Conservation (phyloP, 345 rosid species). For the Kandelia obovata region DNA sequence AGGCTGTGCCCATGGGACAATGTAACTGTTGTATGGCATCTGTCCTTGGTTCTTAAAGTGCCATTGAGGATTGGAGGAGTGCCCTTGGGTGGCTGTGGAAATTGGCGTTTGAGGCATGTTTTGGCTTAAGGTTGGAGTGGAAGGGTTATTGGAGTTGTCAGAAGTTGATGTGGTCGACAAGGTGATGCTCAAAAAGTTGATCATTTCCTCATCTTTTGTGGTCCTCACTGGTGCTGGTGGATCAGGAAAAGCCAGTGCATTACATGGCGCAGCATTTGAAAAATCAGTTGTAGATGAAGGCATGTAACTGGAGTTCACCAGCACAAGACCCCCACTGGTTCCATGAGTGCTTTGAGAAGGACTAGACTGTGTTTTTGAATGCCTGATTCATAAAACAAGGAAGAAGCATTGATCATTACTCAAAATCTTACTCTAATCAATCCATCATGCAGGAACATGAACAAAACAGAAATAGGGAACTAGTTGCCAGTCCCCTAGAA, state of each 20-base stretch:
- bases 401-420: neutral
- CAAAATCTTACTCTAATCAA: neutral
- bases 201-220: slow-evolving; percentile 76
- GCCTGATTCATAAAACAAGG: slow-evolving; percentile 45
- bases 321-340: slow-evolving; percentile 25
- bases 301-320: slow-evolving; percentile 12
- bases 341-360: slow-evolving; percentile 36
- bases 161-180: slow-evolving; percentile 51
- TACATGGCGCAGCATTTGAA: slow-evolving; percentile 23
- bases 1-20: slow-evolving; percentile 87
- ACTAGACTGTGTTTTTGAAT: slow-evolving; percentile 44
- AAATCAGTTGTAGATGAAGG: slow-evolving; percentile 21
- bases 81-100: slow-evolving; percentile 28
- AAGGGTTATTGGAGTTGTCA: slow-evolving; percentile 31
- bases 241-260: slow-evolving; percentile 59
- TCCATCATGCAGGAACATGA: neutral
- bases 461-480: neutral
- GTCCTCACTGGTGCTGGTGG: slow-evolving; percentile 66
- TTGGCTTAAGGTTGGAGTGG: slow-evolving; percentile 28
- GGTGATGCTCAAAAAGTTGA: slow-evolving; percentile 71
- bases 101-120: slow-evolving; percentile 35
- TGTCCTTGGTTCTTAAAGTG: slow-evolving; percentile 39
- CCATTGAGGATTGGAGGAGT: slow-evolving; percentile 31
- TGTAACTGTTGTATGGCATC: slow-evolving; percentile 45
- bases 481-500: neutral